Evolutionary conservation across 2,329 filamentous ascomycete species (phyloP), one percentile per base, ranked within the genome.

Genomic region (Ascochyta lentis): DNA sequence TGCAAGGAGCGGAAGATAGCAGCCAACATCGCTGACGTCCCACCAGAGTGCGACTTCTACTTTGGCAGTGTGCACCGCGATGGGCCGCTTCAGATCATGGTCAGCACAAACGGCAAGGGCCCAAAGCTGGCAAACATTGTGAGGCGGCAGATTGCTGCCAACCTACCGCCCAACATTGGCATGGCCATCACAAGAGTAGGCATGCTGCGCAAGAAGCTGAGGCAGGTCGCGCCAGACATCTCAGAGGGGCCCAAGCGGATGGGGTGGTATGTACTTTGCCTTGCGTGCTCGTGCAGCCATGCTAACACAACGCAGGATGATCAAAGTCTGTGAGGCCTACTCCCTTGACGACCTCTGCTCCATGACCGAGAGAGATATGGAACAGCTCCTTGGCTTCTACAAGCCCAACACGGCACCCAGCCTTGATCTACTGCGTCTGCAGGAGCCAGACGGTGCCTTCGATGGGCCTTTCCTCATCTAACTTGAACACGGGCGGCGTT

Each of bases 31-130:
- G 95, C 95, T 64, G 95, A 99, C 73, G 95, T 99, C 3, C 95
- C 95, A 0, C 85, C 92, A 0, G 95, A 99, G 76, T 99, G 95
- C 77, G 95, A 99, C 72, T 99, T 99, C 74, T 99, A 97, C 82
- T 99, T 99, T 79, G 95, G 95, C 60, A 95, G 90, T 73, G 89
- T 97, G 35, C 91, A 99, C 78, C 89, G 95, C 46, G 95, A 99
- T 74, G 95, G 95, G 0, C 95, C 95, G 6, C 78, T 99, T 58
- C 95, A 99, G 80, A 89, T 99, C 69, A 99, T 99, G 95, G 94
- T 99, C 66, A 96, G 91, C 79, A 99, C 95, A 33, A 99, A 98
- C 74, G 95, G 95, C 48, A 97, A 96, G 73, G 95, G 95, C 0
- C 95, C 95, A 0, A 88, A 94, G 72, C 79, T 99, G 61, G 95